Evolutionary conservation across 192 early-diverging fungal species (phyloP).

Genomic region (Entomortierella beljakovae): DNA sequence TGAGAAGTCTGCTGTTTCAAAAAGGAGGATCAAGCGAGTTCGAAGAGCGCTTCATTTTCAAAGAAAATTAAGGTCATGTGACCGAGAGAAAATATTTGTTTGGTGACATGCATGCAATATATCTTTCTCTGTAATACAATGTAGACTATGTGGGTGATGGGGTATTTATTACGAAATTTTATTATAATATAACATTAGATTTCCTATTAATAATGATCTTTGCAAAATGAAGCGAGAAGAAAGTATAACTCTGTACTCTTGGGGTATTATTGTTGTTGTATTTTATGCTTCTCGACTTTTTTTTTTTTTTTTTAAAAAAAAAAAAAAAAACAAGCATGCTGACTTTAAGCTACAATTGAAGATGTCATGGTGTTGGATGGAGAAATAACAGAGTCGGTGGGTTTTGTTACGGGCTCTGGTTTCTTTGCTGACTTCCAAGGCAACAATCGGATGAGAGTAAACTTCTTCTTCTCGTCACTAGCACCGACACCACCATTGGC

Average conservation of each 20-base stretch:
- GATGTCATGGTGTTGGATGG: background rate
- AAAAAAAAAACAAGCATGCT: no score
- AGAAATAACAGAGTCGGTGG: background rate
- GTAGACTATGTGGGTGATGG: no score
- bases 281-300: no score
- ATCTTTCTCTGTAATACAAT: no score
- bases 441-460: slow-evolving; percentile 44
- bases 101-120: no score
- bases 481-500: slow-evolving; percentile 10
- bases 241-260: no score
- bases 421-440: slow-evolving; percentile 46
- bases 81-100: no score
- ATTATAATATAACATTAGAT: no score
- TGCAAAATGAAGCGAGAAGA: no score
- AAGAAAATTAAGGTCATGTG: background rate
- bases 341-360: background rate
- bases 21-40: slow-evolving; percentile 19
- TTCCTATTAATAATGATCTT: no score
- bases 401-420: background rate
- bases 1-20: slow-evolving; percentile 41
- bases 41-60: background rate
- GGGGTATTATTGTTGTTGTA: no score
- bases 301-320: background rate
- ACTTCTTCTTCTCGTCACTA: slow-evolving; percentile 43
- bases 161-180: no score